Base-by-base conservation (phyloP, 805 yeast species). In the Candida patagonica region DNA sequence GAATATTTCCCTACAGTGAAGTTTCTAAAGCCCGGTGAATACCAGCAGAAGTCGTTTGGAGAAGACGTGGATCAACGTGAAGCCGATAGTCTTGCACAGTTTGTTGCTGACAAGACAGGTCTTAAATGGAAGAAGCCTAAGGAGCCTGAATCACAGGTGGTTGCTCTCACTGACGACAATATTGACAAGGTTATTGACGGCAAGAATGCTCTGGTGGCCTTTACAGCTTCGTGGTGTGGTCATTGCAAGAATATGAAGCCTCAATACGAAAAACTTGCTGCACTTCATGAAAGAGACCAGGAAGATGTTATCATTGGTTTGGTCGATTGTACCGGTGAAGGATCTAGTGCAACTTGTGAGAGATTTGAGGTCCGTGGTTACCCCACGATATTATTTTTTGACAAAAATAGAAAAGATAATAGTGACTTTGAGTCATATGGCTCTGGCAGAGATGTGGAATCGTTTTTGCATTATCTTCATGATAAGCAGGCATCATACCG, bases 1-100 rank as follows among this genome's bases (percentile, higher is more conserved):
- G 62, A 72, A 26, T 82, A 83, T 10, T 83, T 66, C 52, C 95
- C 95, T 3, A 73, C 78, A 29, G 55, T 84, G 40, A 67, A 68
- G 48, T 59, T 80, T 45, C 73, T 81, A 50, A 32, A 6, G 15
- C 41, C 29, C 7, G 27, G 20, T 13, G 27, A 37, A 27, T 15
- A 15, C 12, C 64, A 63, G 32, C 74, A 77, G 26, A 71, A 73
- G 13, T 61, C 62, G 30, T 53, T 52, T 2, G 57, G 71, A 24
- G 77, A 70, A 41, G 82, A 66, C 45, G 65, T 66, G 26, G 82
- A 86, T 1, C 53, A 54, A 26, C 67, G 86, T 47, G 76, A 73
- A 39, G 52, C 66, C 19, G 71, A 69, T 16, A 50, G 70, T 8
- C 60, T 80, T 39, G 57, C 68, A 37, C 70, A 73, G 42, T 74